These are phyloP conservation scores for Nitzschia palea DNA, from an alignment of 108 stramenopile genomes.

Conservation along the genomic window DNA sequence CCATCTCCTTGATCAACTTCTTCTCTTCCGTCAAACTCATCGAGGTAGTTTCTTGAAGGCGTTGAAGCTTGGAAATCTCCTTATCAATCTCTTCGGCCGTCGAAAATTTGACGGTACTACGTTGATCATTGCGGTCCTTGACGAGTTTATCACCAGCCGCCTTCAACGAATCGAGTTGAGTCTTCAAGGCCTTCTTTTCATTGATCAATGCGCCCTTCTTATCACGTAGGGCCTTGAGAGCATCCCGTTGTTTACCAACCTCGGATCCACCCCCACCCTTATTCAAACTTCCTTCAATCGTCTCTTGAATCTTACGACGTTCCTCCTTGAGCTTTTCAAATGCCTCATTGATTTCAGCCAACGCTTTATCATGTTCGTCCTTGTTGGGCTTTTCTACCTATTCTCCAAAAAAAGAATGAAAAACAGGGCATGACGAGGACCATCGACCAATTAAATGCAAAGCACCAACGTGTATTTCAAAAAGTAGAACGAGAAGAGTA, in stretches of 20 bases:
- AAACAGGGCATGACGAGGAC: neutral
- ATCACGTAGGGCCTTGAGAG: constrained; percentile 51
- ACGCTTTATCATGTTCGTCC: constrained; percentile 58
- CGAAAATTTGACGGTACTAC: constrained; percentile 69
- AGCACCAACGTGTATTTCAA: no score
- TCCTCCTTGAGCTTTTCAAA: constrained; percentile 66
- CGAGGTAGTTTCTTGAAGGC: constrained; percentile 88
- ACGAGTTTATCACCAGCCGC: constrained; percentile 55
- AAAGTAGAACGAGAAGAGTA: no score
- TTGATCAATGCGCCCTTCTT: constrained; percentile 77
- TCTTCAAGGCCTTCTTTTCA: constrained; percentile 77
- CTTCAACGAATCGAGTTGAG: constrained; percentile 69
- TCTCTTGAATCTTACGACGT: constrained; percentile 50
- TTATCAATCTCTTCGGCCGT: constrained; percentile 85
- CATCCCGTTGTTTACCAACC: constrained; percentile 50
- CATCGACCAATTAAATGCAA: no score
- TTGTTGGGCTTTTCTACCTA: constrained; percentile 82
- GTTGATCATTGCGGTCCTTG: constrained; percentile 64
- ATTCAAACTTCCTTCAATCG: constrained; percentile 60
- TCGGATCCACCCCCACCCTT: constrained; percentile 48
- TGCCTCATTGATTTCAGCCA: constrained; percentile 56
- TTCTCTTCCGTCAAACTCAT: constrained; percentile 95
- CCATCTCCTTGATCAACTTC: constrained; percentile 95
- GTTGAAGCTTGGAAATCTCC: constrained; percentile 79
- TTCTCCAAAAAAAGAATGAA: neutral